A percentile compares a stretch with the other conserved stretches of the same genome.
Conservation (phyloP, 108 stramenopile species). For the Aureococcus anophagefferens region DNA sequence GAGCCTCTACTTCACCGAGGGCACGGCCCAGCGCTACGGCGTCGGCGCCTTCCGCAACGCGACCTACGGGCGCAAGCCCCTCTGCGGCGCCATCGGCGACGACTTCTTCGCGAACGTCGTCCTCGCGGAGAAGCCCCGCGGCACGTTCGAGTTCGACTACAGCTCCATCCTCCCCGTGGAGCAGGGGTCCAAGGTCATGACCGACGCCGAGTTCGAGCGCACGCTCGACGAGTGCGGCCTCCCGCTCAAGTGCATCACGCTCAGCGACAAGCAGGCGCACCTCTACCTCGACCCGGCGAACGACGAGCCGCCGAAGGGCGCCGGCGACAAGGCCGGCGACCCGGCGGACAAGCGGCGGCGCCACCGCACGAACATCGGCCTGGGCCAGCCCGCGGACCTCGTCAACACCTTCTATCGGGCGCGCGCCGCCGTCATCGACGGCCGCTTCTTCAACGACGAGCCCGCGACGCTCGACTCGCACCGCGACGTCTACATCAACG, state of each 20-base stretch:
- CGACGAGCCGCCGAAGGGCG: no score
- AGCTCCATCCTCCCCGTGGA: not conserved
- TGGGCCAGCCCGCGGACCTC: no score
- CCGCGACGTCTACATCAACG: no score
- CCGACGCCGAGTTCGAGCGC: not conserved
- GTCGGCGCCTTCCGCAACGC: not conserved
- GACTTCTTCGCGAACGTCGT: not conserved
- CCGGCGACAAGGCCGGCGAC: no score
- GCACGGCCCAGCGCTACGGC: not conserved
- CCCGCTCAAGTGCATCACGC: not conserved
- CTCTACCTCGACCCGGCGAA: not conserved
- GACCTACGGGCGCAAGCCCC: not conserved
- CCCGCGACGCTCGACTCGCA: no score
- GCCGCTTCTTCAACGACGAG: not conserved
- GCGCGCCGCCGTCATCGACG: not conserved
- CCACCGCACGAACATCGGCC: no score
- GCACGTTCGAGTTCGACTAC: not conserved
- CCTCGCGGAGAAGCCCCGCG: not conserved
- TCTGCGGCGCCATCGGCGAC: not conserved
- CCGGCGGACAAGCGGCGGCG: no score
- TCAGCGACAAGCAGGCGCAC: not conserved
- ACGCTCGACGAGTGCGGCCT: not conserved
- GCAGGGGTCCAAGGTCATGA: not conserved
- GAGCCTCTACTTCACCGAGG: not conserved
- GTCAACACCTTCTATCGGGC: not conserved